Base-by-base conservation (phyloP, 2,329 filamentous ascomycete species). In the Neofusicoccum umdonicola region DNA sequence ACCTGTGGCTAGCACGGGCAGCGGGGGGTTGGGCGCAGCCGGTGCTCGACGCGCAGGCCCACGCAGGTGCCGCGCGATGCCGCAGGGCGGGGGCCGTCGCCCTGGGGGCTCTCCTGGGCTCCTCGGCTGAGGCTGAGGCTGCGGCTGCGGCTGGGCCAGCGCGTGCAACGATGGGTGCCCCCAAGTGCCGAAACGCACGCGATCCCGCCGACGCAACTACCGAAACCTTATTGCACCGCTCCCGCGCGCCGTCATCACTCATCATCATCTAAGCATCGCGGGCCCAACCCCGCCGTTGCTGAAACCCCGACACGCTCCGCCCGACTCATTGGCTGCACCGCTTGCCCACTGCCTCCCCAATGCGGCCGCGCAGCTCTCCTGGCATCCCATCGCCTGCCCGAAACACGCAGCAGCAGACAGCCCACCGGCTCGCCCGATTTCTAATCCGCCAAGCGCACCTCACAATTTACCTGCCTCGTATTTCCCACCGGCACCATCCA, bases 101-200 rank as follows among this genome's bases (percentile, higher is more conserved):
- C 6, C 27, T 31, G 4, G 27, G 27, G 27, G 27, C 27, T 31
- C 5, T 31, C 27, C 27, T 31, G 27, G 27, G 27, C 27, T 31
- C 27, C 27, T 7, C 27, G 27, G 27, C 27, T 31, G 27, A 5
- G 27, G 27, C 27, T 31, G 27, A 22, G 22, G 22, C 22, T 22
- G 22, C 22, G 22, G 22, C 27, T 31, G 27, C 27, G 27, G 27
- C 27, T 31, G 27, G 27, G 27, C 27, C 27, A 31, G 27, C 27
- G 27, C 27, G 27, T 5, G 27, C 27, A 31, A 31, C 27, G 27
- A 7, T 31, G 27, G 3, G 4, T 31, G 22, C 27, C 4, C 27
- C 52, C 15, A 54, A 34, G 52, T 56, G 52, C 52, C 52, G 52
- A 7, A 41, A 56, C 42, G 52, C 52, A 42, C 52, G 52, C 52